Evolutionary conservation across 352 stramenopile genomes (phyloP), one percentile per base, ranked within the genome.

Genomic region (Blastocystis sp.): DNA sequence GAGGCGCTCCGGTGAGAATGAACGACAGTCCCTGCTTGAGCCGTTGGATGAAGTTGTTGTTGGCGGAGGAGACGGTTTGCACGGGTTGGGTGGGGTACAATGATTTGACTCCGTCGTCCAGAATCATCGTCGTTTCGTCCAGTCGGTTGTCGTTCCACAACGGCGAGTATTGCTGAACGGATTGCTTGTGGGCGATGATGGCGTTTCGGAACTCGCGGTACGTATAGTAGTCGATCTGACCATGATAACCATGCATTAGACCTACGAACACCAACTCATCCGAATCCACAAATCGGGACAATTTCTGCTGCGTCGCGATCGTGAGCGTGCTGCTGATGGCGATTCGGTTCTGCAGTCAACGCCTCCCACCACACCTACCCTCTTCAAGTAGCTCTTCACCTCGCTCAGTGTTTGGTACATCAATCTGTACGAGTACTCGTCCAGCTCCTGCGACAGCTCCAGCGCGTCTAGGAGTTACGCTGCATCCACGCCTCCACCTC

Each of bases 41-140:
- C 3, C 66, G 66, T 29, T 45, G n/a, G 31, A 35, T 59, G 66
- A 77, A 77, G 3, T 35, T 21, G 3, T 71, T 13, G 3, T 55
- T 35, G 1, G 45, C 45, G 6, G 45, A 16, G 6, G 9, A 16
- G 6, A 16, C 16, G 45, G 45, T 6, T 16, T 55, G 45, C 16
- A 6, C 45, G 6, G 45, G 45, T 16, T 19, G 6, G 45, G 45
- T 16, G 6, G 45, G 45, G 45, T 19, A 55, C 6, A 55, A 16
- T 16, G 45, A 19, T 6, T 55, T 55, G 45, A 55, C 45, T 9
- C 26, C 24, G 19, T 85, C 74, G 9, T 69, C 60, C 45, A 85
- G 12, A 66, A 85, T 37, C 26, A 69, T 45, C 35, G 55, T 85
- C 19, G 74, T 85, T 67, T 62, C 31, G 35, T 85, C 55, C 39